These are phyloP conservation scores for Monilinia vaccinii-corymbosi DNA, from an alignment of 2,329 filamentous ascomycete species.

Conservation along the genomic window DNA sequence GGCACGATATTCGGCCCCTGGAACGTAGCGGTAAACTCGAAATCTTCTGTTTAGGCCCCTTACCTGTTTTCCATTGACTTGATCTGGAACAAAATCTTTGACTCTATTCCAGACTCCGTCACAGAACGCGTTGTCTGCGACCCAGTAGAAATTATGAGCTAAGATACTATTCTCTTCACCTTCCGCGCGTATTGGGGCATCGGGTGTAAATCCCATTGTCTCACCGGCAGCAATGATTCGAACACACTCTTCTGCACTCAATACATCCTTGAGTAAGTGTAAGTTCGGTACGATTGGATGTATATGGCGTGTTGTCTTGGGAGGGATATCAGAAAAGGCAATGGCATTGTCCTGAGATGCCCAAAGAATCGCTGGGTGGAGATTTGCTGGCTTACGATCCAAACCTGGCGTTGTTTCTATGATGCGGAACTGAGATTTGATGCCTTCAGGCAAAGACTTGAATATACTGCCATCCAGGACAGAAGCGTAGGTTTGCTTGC, in stretches of 20 bases:
- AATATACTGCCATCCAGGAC: constrained; percentile 51
- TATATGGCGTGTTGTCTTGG: constrained; percentile 41
- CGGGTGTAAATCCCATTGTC: constrained; percentile 55
- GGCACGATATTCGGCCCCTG: constrained; percentile 61
- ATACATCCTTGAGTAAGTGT: constrained; percentile 48
- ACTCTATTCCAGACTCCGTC: constrained; percentile 55
- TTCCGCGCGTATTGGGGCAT: constrained; percentile 57
- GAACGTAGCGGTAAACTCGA: constrained; percentile 63
- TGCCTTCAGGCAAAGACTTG: constrained; percentile 30
- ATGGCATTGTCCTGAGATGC: constrained; percentile 50
- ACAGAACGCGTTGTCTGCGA: constrained; percentile 54
- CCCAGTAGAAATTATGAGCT: constrained; percentile 68
- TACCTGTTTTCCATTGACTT: constrained; percentile 45
- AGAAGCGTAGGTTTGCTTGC: constrained; percentile 43
- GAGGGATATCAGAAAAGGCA: constrained; percentile 37
- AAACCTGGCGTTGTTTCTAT: constrained; percentile 53
- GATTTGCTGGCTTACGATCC: constrained; percentile 57
- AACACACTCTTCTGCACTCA: constrained; percentile 52
- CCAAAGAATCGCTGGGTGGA: constrained; percentile 57
- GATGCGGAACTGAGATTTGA: constrained; percentile 40
- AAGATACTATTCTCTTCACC: constrained; percentile 52
- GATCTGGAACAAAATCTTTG: constrained; percentile 44
- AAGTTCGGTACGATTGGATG: constrained; percentile 57
- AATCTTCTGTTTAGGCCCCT: constrained; percentile 61
- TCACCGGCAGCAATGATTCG: constrained; percentile 60